Conservation (phyloP, 208 protist genomes). For the Plasmodiophora brassicae region DNA sequence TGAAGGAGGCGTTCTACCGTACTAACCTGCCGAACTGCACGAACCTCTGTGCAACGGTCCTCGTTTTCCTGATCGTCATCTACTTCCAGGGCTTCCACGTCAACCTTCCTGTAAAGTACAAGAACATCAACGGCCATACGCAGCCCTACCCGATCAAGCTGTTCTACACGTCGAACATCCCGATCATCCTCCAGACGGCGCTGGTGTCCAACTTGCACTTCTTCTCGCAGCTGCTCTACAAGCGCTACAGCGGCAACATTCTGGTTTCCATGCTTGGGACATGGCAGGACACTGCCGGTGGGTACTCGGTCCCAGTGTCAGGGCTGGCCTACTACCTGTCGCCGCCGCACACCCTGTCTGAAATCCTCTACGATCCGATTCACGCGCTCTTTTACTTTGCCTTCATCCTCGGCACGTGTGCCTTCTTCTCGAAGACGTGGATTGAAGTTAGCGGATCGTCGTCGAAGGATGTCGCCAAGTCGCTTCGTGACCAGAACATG, state of each 20-base stretch:
- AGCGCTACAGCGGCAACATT: slow-evolving; percentile 92
- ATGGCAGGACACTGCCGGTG: slow-evolving; percentile 69
- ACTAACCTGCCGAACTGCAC: slow-evolving; percentile 97
- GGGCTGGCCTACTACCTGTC: slow-evolving; percentile 98
- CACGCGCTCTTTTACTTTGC: slow-evolving; percentile 94
- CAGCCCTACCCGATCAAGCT: slow-evolving; percentile 98
- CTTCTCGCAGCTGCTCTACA: slow-evolving; percentile 98
- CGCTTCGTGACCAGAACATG: slow-evolving; percentile 89
- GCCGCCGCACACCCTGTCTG: slow-evolving; percentile 72
- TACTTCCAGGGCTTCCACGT: slow-evolving; percentile 99
- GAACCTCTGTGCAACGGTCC: slow-evolving; percentile 96
- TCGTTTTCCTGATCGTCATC: slow-evolving; percentile 98
- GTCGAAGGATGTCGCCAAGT: slow-evolving; percentile 91
- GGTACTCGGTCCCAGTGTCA: slow-evolving; percentile 53
- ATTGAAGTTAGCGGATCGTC: slow-evolving; percentile 86
- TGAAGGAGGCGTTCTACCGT: slow-evolving; percentile 98
- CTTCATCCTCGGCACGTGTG: slow-evolving; percentile 94
- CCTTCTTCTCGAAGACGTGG: slow-evolving; percentile 97
- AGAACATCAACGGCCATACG: slow-evolving; percentile 29
- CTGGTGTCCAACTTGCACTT: slow-evolving; percentile 99
- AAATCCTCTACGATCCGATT: slow-evolving; percentile 91
- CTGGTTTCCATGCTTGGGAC: slow-evolving; percentile 92
- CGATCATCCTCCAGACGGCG: slow-evolving; percentile 99
- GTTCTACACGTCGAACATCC: slow-evolving; percentile 99
- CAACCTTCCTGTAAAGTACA: slow-evolving; percentile 80